These are phyloP conservation scores for Russula compacta DNA, from an alignment of 768 basidiomycete species.

Conservation along the genomic window DNA sequence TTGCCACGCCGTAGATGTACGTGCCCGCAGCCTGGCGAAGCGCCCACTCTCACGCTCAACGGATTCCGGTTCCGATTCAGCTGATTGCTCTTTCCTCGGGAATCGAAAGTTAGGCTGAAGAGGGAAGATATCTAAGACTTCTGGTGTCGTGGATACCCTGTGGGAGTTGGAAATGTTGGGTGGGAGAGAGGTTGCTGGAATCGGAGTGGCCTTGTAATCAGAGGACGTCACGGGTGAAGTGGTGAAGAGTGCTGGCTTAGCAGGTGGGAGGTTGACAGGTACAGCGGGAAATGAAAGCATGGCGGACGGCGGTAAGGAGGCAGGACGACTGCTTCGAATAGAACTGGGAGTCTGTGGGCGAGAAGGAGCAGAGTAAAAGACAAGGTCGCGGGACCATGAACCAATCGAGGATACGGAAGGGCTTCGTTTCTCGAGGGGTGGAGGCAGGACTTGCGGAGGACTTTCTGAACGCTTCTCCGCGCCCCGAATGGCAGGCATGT, in stretches of 20 bases:
- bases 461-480: background rate
- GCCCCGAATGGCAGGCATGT: background rate
- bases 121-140: constrained; percentile 2
- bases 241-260: background rate
- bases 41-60: constrained; percentile 10
- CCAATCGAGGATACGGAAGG: constrained; percentile 8
- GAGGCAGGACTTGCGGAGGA: background rate
- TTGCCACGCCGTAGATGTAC: background rate
- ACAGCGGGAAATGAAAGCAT: constrained; percentile 1
- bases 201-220: background rate
- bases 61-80: constrained; percentile 4
- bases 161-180: background rate
- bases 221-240: constrained; percentile 4
- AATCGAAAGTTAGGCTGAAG: constrained; percentile 8
- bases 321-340: constrained; percentile 7
- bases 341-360: constrained; percentile 16
- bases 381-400: constrained; percentile 13
- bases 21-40: constrained; percentile 1
- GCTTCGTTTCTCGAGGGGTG: constrained; percentile 5
- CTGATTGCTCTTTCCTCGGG: constrained; percentile 9
- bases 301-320: constrained; percentile 1
- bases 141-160: background rate
- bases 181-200: constrained; percentile 5
- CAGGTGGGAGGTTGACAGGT: background rate
- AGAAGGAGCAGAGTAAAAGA: constrained; percentile 10